Evolutionary conservation across 2,329 filamentous ascomycete genomes (phyloP).

Genomic region (Aspergillus pseudonomiae): DNA sequence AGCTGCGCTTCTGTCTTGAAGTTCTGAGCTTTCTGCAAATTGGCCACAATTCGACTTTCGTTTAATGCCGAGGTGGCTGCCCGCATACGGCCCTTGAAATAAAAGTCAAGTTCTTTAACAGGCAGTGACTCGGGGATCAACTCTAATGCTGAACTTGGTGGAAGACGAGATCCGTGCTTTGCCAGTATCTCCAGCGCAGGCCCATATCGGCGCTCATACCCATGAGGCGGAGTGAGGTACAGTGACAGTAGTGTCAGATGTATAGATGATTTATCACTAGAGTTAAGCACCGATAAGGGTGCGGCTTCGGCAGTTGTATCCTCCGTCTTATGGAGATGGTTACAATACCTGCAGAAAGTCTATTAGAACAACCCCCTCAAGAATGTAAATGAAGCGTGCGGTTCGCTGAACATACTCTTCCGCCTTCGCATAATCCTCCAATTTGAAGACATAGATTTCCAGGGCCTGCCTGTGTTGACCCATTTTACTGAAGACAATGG

Average conservation of each 20-base stretch:
- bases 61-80: conserved; percentile 81
- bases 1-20: conserved; percentile 75
- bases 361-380: conserved; percentile 15
- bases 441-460: conserved; percentile 96
- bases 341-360: conserved; percentile 72
- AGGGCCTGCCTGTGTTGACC: conserved; percentile 91
- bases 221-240: conserved; percentile 79
- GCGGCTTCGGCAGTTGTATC: conserved; percentile 37
- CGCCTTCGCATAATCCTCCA: conserved; percentile 83
- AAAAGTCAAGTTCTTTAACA: conserved; percentile 78
- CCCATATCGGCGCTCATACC: conserved; percentile 70
- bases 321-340: conserved; percentile 72
- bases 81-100: conserved; percentile 89
- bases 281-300: conserved; percentile 46
- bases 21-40: conserved; percentile 75
- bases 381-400: not conserved
- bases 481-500: conserved; percentile 92
- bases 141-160: conserved; percentile 80
- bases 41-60: conserved; percentile 75
- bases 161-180: conserved; percentile 87
- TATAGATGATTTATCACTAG: conserved; percentile 70
- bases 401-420: conserved; percentile 70
- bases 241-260: conserved; percentile 89
- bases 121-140: conserved; percentile 82
- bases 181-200: conserved; percentile 87